phyloP scores from a whole-genome alignment of 352 stramenopile species.

The Pythium phragmitis region DNA sequence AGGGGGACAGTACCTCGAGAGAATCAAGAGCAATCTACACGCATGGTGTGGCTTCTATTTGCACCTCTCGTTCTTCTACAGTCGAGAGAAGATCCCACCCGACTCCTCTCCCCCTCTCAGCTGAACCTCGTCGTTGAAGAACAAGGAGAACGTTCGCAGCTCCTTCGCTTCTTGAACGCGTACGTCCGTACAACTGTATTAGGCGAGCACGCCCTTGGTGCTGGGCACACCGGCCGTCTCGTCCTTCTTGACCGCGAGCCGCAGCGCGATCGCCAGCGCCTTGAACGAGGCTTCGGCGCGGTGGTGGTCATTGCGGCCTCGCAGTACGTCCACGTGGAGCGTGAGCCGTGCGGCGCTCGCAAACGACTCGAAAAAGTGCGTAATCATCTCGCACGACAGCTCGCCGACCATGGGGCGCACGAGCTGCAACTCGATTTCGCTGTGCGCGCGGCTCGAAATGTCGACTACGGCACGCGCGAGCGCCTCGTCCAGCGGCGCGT shows the following conservation, averaged over 20 bases:
- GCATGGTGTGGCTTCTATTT: too few relatives aligned
- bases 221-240: conserved; percentile 84
- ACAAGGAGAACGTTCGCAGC: too few relatives aligned
- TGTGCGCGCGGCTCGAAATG: conserved; percentile 92
- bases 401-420: conserved; percentile 81
- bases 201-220: conserved; percentile 91
- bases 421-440: conserved; percentile 88
- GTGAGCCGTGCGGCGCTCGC: conserved; percentile 90
- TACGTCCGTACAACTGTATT: conserved; percentile 5
- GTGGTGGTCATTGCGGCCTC: conserved; percentile 92
- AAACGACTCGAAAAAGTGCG: conserved; percentile 94
- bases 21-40: too few relatives aligned
- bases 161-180: too few relatives aligned
- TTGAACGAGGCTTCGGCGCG: conserved; percentile 92
- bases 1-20: too few relatives aligned
- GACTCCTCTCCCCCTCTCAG: background rate
- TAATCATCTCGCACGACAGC: conserved; percentile 94
- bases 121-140: too few relatives aligned
- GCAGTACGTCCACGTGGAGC: conserved; percentile 91
- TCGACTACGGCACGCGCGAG: conserved; percentile 92
- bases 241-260: conserved; percentile 75
- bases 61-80: background rate
- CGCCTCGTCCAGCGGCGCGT: conserved; percentile 90
- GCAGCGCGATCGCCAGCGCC: conserved; percentile 84
- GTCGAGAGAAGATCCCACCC: background rate